Evolutionary conservation across 371 early-diverging fungal species (phyloP).

Genomic region (Mortierella sp.): DNA sequence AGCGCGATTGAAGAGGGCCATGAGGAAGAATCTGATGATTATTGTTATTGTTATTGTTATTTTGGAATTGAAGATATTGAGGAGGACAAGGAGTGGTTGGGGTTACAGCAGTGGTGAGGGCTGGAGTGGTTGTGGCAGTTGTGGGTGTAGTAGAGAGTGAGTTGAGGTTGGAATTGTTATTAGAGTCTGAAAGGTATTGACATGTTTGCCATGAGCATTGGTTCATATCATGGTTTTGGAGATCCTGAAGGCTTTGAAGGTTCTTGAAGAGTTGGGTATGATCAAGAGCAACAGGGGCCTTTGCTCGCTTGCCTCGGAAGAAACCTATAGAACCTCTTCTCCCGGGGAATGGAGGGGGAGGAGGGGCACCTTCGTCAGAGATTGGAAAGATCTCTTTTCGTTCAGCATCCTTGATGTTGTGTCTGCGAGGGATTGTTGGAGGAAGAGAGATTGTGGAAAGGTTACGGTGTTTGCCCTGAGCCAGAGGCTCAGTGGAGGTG

Average conservation of each 20-base stretch:
- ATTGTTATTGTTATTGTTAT: constrained; percentile 1
- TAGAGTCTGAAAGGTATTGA: constrained; percentile 39
- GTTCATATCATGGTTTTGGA: constrained; percentile 41
- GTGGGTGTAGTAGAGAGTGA: constrained; percentile 51
- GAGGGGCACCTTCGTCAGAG: constrained; percentile 49
- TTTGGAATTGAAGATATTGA: constrained; percentile 1
- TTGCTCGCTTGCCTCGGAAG: constrained; percentile 49
- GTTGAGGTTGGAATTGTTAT: constrained; percentile 30
- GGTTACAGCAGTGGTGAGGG: constrained; percentile 40
- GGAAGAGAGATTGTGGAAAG: constrained; percentile 49
- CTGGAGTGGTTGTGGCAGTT: constrained; percentile 42
- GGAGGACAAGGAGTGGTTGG: constrained; percentile 39
- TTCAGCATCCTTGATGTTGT: constrained; percentile 52
- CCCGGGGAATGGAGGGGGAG: constrained; percentile 23
- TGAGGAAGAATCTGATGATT: neutral
- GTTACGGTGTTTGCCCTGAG: constrained; percentile 48
- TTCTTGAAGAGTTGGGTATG: constrained; percentile 51
- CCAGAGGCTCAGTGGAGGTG: constrained; percentile 51
- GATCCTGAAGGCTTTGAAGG: constrained; percentile 34
- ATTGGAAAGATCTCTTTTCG: constrained; percentile 56
- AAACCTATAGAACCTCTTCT: constrained; percentile 53
- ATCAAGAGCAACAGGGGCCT: constrained; percentile 30
- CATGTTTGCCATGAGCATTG: constrained; percentile 36
- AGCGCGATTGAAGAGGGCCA: constrained; percentile 2
- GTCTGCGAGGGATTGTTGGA: constrained; percentile 53